Evolutionary conservation across 2,329 filamentous ascomycete genomes (phyloP).

Genomic region (Aspergillus pseudonomiae): DNA sequence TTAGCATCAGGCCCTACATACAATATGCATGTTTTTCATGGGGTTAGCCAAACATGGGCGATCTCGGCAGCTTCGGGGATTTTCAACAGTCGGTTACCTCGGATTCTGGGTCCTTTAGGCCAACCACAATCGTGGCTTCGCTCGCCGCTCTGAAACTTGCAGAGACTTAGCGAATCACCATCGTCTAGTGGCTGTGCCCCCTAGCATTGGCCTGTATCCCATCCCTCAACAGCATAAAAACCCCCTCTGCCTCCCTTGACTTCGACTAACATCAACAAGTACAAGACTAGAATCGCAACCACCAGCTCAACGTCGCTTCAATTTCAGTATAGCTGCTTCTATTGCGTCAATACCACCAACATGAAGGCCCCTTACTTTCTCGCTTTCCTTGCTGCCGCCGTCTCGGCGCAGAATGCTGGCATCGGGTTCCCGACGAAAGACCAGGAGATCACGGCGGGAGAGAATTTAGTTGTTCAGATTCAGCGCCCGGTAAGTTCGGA

Average conservation of each 20-base stretch:
- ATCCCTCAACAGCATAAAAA: neutral
- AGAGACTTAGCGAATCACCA: neutral
- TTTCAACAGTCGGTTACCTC: neutral
- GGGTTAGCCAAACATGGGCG: neutral
- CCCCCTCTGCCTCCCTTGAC: neutral
- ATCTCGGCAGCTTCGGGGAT: neutral
- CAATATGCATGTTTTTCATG: neutral
- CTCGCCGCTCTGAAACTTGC: slow-evolving; percentile 1
- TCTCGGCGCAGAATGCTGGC: slow-evolving; percentile 30
- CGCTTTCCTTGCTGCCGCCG: slow-evolving; percentile 23
- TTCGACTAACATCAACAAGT: neutral
- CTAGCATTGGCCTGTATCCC: neutral
- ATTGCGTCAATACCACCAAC: slow-evolving; percentile 7
- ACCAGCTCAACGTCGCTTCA: neutral
- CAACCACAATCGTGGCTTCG: slow-evolving; percentile 1
- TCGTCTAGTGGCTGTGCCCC: neutral
- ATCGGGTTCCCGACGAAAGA: slow-evolving; percentile 29
- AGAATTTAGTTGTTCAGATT: slow-evolving; percentile 30
- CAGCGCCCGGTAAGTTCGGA: slow-evolving; percentile 29
- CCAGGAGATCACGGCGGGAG: slow-evolving; percentile 23
- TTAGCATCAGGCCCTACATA: neutral
- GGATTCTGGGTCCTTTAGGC: neutral
- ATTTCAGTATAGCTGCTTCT: neutral
- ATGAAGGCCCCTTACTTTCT: slow-evolving; percentile 30
- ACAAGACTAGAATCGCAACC: neutral